These are phyloP conservation scores for Penicillium cataractarum DNA, from an alignment of 495 filamentous ascomycete species.

Conservation along the genomic window DNA sequence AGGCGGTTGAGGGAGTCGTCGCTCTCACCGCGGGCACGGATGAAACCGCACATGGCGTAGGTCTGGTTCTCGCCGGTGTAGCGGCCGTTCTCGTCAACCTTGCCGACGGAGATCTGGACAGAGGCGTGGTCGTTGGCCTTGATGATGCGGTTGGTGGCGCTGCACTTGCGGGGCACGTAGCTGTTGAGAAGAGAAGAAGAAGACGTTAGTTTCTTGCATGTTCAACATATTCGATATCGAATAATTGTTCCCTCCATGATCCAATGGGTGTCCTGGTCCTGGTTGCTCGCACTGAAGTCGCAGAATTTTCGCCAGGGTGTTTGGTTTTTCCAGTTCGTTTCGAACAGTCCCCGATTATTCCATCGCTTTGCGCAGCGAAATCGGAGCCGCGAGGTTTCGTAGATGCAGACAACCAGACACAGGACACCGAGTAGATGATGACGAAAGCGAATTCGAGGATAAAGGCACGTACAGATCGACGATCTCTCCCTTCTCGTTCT, in stretches of 20 bases:
- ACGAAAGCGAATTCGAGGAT: conserved; percentile 15
- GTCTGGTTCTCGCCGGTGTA: conserved; percentile 97
- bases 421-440: conserved; percentile 19
- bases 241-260: conserved; percentile 7
- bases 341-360: background rate
- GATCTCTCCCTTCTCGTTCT: conserved; percentile 98
- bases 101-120: conserved; percentile 86
- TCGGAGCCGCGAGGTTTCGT: conserved; percentile 15
- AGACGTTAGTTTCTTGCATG: conserved; percentile 29
- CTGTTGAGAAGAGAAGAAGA: conserved; percentile 49
- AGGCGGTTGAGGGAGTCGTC: conserved; percentile 96
- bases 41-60: conserved; percentile 97
- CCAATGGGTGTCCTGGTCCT: conserved; percentile 15
- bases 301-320: background rate
- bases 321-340: background rate
- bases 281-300: conserved; percentile 14
- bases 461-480: conserved; percentile 84
- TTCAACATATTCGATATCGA: conserved; percentile 8
- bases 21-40: conserved; percentile 94
- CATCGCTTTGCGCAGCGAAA: conserved; percentile 11
- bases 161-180: conserved; percentile 99
- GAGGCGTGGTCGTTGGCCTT: conserved; percentile 98
- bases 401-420: conserved; percentile 26
- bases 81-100: conserved; percentile 94
- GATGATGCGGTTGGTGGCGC: conserved; percentile 95